Evolutionary conservation across 108 stramenopile species (phyloP), one percentile per base, ranked within the genome.

Genomic region (Fragilaria radians): DNA sequence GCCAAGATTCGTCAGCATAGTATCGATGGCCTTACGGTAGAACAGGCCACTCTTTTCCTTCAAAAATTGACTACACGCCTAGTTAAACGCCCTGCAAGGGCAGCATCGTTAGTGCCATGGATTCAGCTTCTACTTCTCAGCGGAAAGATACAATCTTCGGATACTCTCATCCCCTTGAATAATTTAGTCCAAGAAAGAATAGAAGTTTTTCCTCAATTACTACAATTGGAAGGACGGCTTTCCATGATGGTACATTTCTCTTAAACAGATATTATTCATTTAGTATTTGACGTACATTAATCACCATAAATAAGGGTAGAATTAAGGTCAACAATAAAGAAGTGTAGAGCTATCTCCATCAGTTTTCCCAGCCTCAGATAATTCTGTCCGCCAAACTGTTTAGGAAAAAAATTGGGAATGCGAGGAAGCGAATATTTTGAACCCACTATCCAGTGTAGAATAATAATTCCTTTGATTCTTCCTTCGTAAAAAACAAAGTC

Each of bases 191-290:
- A 64, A 14, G 82, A 74, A 51, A 57, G 82, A 45, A 62, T 73
- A 42, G 78, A 79, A 54, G 62, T 68, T 28, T 78, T 83, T 59
- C 76, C 82, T 22, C 72, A 75, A 32, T 56, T 83, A 31, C 32
- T 83, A 42, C 71, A 66, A 28, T 48, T 83, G 34, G 77, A 83
- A 62, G 82, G 82, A 29, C 60, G 78, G 46, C 62, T 83, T 29
- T 54, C 70, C 25, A 58, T 80, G 63, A 52, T 80, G 65, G 60
- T 62, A 55, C 29, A 57, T 2, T 19, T 27, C 17, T 57, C 34
- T 19, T 57, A 57, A 33, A 33, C n/a, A n/a, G n/a, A n/a, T n/a
- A n/a, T n/a, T n/a, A n/a, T n/a, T n/a, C n/a, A n/a, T n/a, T n/a
- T n/a, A n/a, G n/a, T n/a, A n/a, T n/a, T n/a, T n/a, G n/a, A n/a